Conservation (phyloP, 2,329 filamentous ascomycete genomes). For the Trichoderma pleuroti region DNA sequence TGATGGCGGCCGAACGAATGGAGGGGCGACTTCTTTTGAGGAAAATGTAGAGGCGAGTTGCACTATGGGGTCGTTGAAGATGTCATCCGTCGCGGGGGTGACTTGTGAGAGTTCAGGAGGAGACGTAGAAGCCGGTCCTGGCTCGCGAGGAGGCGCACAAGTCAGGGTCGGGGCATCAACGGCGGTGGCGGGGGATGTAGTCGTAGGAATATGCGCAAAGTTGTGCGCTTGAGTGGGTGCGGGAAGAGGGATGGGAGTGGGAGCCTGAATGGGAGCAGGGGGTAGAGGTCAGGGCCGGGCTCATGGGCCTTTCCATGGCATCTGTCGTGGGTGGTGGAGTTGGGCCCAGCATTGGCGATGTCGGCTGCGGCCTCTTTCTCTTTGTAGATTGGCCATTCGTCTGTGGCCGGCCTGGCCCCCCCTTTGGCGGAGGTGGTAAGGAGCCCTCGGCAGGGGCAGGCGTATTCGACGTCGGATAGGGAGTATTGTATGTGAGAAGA, state of each 20-base stretch:
- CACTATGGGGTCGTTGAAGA: slow-evolving; percentile 13
- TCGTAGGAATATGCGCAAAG: background rate
- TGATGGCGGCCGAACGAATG: background rate
- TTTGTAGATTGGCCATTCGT: slow-evolving; percentile 19
- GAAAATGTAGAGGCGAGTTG: slow-evolving; percentile 18
- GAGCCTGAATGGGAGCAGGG: background rate
- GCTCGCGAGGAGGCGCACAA: background rate
- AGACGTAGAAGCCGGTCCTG: slow-evolving; percentile 17
- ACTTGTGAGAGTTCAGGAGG: slow-evolving; percentile 17
- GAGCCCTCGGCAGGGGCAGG: slow-evolving; percentile 23
- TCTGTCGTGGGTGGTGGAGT: slow-evolving; percentile 41
- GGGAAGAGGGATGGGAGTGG: slow-evolving; percentile 4
- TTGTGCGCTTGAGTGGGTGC: slow-evolving; percentile 1
- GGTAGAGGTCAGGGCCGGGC: slow-evolving; percentile 22
- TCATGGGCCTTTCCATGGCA: slow-evolving; percentile 33
- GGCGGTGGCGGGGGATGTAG: background rate
- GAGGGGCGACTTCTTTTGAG: slow-evolving; percentile 3
- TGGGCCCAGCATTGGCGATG: slow-evolving; percentile 29
- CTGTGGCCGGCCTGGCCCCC: slow-evolving; percentile 20
- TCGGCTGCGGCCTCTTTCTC: slow-evolving; percentile 22
- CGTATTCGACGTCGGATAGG: slow-evolving; percentile 21
- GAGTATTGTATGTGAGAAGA: slow-evolving; percentile 31
- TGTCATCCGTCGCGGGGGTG: slow-evolving; percentile 14
- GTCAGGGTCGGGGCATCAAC: background rate
- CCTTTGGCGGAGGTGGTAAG: slow-evolving; percentile 27